Evolutionary conservation across 768 basidiomycete genomes (phyloP), one percentile per base, ranked within the genome.

Genomic region (Imleria badia): DNA sequence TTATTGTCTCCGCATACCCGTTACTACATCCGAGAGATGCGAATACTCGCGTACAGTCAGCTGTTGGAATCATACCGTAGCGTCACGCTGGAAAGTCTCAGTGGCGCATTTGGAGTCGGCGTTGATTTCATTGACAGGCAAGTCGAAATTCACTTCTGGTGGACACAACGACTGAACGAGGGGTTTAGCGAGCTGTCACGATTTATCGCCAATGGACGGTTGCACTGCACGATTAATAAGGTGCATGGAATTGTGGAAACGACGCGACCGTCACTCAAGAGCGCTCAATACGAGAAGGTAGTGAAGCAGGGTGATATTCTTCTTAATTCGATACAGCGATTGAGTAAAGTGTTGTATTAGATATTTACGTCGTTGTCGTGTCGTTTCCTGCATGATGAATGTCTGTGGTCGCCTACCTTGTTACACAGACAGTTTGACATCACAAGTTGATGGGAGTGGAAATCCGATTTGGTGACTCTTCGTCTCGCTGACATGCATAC

Each of bases 221-320:
- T 99, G 46, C 85, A 91, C 64, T 90, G 87, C 62, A 85, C 86
- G 1, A 98, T 98, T 55, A 95, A 98, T 78, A 91, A 92, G 65
- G 96, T 98, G n/a, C 80, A 88, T 52, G 92, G 94, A 0, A 81
- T 98, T 35, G 94, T 98, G 15, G 91, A 94, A 74, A 98, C 96
- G 23, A 94, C 90, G 45, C 79, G 92, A 54, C 80, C 82, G 5
- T 78, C 83, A 42, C 71, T 80, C 40, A 87, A 97, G 80, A 90
- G 85, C 48, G 86, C 87, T 40, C 89, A 94, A 65, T 97, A 96
- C 68, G 94, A 96, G 67, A 86, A 85, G 35, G 89, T 98, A n/a
- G 81, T 99, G 48, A 89, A 88, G 71, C 88, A 94, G 75, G 95
- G 95, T 2, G 96, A 99, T 70, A 71, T 93, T 29, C 72, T 99